phyloP scores from a whole-genome alignment of 352 stramenopile genomes.

The Pilasporangium apinafurcum region DNA sequence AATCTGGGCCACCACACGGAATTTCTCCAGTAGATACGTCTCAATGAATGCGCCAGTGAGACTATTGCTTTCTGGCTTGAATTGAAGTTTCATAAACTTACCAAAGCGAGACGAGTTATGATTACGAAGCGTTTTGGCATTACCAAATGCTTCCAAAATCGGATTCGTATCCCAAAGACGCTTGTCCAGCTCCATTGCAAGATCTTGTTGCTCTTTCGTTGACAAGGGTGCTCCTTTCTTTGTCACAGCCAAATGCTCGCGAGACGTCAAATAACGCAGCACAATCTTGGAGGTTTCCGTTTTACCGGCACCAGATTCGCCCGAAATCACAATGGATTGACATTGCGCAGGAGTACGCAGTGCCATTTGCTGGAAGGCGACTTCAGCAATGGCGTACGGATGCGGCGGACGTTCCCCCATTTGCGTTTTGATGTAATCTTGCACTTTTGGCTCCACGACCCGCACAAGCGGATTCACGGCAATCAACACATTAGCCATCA shows the following conservation, averaged over 20 bases:
- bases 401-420: constrained; percentile 81
- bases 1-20: constrained; percentile 83
- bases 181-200: constrained; percentile 80
- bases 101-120: constrained; percentile 86
- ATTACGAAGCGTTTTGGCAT: constrained; percentile 86
- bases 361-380: constrained; percentile 88
- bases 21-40: constrained; percentile 88
- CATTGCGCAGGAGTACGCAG: constrained; percentile 73
- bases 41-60: constrained; percentile 80
- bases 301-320: constrained; percentile 82
- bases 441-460: constrained; percentile 74
- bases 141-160: constrained; percentile 84
- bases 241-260: constrained; percentile 58
- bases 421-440: constrained; percentile 86
- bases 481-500: constrained; percentile 87
- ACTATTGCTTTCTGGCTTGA: constrained; percentile 62
- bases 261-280: constrained; percentile 79
- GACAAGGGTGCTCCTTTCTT: constrained; percentile 21
- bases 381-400: constrained; percentile 79
- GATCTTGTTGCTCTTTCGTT: constrained; percentile 35
- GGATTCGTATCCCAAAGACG: constrained; percentile 86
- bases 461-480: constrained; percentile 83
- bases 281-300: constrained; percentile 89
- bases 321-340: constrained; percentile 86
- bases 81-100: constrained; percentile 90